Base-by-base conservation (phyloP, 768 basidiomycete species). In the Xanthoconium purpureum region DNA sequence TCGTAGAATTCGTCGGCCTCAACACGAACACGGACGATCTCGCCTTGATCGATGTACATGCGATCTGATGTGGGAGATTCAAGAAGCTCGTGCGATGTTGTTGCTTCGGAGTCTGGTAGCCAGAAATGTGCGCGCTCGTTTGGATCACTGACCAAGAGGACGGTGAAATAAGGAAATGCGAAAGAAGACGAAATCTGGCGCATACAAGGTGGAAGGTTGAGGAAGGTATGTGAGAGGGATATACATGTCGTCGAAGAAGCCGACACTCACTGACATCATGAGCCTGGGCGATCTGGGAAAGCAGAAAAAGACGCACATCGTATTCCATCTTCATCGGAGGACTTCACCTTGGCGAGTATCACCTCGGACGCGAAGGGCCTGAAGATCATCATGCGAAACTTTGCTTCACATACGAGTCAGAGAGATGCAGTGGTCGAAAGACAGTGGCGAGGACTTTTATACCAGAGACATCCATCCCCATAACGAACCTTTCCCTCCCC, bases 211-310 rank as follows among this genome's bases (percentile, higher is more conserved):
- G 38, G 80, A 83, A 29, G 92, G 88, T 63, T 88, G 83, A 2
- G 95, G 94, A 6, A 98, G 83, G 55, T 91, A 87, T 4, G 81
- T 75, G 0, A 81, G 73, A 0, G 94, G 91, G 45, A 98, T 81
- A 67, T 92, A 91, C 24, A 98, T 87, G 64, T 98, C 94, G 71
- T 94, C 91, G 65, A 98, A 98, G 77, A 98, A 98, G 18, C 88
- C 89, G 17, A 97, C 71, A 20, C 88, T 83, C 29, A 96, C 94
- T 96, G 63, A 15, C 35, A 52, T 37, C 18, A 30, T 66, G 32
- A 61, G 55, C 18, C 29, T 33, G 47, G 14, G 7, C 18, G 8
- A 0, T 44, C 3, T 15, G 15, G 24, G 9, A 30, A 18, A 45
- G 32, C 38, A 45, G 2, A 37, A 13, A 50, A 29, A 30, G 15